phyloP scores from a whole-genome alignment of 2,329 filamentous ascomycete genomes.

The Aspergillus udagawae region DNA sequence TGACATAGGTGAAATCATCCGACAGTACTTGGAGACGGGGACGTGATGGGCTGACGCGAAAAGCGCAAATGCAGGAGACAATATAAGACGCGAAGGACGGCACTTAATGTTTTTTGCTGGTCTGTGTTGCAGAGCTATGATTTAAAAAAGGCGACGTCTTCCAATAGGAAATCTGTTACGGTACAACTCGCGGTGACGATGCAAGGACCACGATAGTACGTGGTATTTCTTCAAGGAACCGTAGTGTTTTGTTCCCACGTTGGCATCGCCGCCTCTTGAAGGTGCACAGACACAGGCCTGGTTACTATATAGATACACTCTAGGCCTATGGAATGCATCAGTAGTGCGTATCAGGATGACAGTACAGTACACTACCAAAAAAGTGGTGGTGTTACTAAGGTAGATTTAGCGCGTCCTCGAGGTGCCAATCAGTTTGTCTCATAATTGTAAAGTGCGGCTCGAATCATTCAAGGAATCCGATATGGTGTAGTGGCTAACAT shows the following conservation, averaged over 20 bases:
- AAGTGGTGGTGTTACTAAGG: too few relatives aligned
- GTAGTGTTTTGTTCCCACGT: background rate
- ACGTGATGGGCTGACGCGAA: conserved; percentile 13
- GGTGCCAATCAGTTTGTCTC: too few relatives aligned
- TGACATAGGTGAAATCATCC: conserved; percentile 16
- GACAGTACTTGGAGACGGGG: background rate
- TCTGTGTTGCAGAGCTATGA: background rate
- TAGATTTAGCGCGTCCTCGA: too few relatives aligned
- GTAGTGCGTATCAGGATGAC: background rate
- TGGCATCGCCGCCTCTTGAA: background rate
- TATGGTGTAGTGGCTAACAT: conserved; percentile 21
- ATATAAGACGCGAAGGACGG: background rate
- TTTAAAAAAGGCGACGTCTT: background rate
- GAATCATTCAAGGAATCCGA: background rate
- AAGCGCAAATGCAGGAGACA: background rate
- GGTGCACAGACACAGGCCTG: too few relatives aligned
- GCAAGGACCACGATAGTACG: background rate
- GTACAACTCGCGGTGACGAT: background rate
- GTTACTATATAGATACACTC: too few relatives aligned
- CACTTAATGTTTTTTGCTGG: background rate
- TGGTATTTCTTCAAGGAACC: background rate
- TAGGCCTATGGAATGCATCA: too few relatives aligned
- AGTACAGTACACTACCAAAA: background rate
- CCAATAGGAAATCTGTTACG: background rate
- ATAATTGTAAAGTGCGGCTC: too few relatives aligned